These are phyloP conservation scores for Zygosaccharomyces bailii DNA, from an alignment of 805 yeast genomes.

Conservation along the genomic window DNA sequence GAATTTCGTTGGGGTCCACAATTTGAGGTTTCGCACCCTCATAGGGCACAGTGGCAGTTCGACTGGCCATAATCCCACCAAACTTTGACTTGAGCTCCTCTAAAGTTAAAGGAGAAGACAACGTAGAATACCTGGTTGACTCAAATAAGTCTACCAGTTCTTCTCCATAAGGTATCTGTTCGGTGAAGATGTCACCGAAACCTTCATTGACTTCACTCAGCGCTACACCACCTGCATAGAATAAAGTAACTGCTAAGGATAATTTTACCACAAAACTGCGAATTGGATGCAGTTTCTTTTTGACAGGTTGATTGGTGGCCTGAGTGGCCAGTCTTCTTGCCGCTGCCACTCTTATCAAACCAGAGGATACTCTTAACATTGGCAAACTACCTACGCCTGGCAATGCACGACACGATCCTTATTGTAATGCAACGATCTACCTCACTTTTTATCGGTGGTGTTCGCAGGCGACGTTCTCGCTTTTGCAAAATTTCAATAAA, in stretches of 20 bases:
- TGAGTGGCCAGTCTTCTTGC: slow-evolving; percentile 19
- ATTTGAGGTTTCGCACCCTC: slow-evolving; percentile 12
- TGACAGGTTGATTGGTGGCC: slow-evolving; percentile 13
- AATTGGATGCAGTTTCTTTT: slow-evolving; percentile 23
- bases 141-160: slow-evolving; percentile 50
- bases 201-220: slow-evolving; percentile 51
- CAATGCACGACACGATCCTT: not conserved
- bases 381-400: not conserved
- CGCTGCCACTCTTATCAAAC: slow-evolving; percentile 10
- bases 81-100: slow-evolving; percentile 26
- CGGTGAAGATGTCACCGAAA: slow-evolving; percentile 58
- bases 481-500: slow-evolving; percentile 5
- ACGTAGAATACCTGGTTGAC: slow-evolving; percentile 26
- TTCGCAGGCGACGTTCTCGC: not conserved
- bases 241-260: slow-evolving; percentile 34
- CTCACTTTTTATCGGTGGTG: not conserved
- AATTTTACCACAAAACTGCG: slow-evolving; percentile 35
- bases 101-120: slow-evolving; percentile 21
- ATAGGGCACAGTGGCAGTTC: slow-evolving; percentile 21
- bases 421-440: not conserved
- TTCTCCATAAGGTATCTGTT: slow-evolving; percentile 64
- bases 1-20: slow-evolving; percentile 7
- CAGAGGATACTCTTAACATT: slow-evolving; percentile 12
- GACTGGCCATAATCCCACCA: slow-evolving; percentile 24
- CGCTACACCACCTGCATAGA: slow-evolving; percentile 61